Evolutionary conservation across 129 eudicot genomes (phyloP).

Genomic region (Flaveria ramosissima): DNA sequence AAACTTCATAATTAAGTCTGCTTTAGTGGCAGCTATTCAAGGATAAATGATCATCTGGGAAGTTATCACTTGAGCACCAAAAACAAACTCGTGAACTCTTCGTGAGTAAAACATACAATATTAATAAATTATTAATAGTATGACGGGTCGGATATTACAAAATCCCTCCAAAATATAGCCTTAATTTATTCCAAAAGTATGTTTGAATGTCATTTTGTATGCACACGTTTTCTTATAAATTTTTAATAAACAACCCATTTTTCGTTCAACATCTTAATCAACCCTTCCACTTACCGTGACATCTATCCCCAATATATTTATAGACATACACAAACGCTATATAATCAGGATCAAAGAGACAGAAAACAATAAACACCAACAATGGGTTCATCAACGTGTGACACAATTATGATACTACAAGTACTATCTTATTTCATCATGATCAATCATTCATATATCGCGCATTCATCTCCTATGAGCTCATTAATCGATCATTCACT

Average conservation of each 20-base stretch:
- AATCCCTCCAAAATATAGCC: neutral
- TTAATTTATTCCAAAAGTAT: constrained; percentile 15
- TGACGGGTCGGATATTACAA: no score
- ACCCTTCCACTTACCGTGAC: constrained; percentile 47
- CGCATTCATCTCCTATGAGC: neutral
- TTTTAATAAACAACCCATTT: constrained; percentile 8
- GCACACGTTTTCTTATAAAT: constrained; percentile 24
- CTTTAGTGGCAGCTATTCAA: no score
- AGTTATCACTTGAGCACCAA: no score
- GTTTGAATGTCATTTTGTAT: constrained; percentile 28
- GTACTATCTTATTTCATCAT: constrained; percentile 27
- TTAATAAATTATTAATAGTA: no score
- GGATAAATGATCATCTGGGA: no score
- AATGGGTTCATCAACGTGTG: constrained; percentile 24
- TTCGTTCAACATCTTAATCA: constrained; percentile 32
- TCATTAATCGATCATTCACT: neutral
- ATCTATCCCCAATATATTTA: neutral
- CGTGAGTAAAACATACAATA: no score
- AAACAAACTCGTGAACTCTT: no score
- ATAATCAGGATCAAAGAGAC: neutral
- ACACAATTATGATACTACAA: constrained; percentile 12
- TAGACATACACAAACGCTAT: neutral
- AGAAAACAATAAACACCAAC: constrained; percentile 9
- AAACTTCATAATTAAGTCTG: no score
- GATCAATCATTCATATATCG: constrained; percentile 20